Conservation (phyloP, 208 protist genomes). For the Crithidia acanthocephali region DNA sequence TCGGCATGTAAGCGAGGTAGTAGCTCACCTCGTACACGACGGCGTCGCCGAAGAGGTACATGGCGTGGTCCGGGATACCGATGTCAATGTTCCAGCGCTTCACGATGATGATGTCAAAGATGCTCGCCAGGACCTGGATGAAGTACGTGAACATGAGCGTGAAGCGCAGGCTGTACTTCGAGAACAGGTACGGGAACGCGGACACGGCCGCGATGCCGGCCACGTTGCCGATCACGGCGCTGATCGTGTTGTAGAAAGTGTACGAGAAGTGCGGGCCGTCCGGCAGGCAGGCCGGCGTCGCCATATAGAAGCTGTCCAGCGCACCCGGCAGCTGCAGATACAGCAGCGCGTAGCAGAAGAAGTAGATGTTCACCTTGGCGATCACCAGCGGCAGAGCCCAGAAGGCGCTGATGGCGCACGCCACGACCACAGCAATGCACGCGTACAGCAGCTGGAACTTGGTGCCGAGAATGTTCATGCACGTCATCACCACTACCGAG, state of each 20-base stretch:
- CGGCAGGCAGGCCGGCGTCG: conserved; percentile 39
- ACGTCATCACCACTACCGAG: conserved; percentile 47
- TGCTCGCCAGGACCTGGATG: conserved; percentile 53
- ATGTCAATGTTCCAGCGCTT: conserved; percentile 74
- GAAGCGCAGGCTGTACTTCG: conserved; percentile 69
- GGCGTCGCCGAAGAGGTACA: conserved; percentile 78
- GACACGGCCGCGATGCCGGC: conserved; percentile 64
- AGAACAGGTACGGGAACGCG: conserved; percentile 68
- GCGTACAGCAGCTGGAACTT: conserved; percentile 40
- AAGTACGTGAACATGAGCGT: conserved; percentile 66
- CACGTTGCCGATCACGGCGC: conserved; percentile 52
- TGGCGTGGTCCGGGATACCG: conserved; percentile 62
- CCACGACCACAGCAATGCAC: conserved; percentile 39
- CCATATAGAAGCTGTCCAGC: conserved; percentile 70
- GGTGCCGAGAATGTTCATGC: conserved; percentile 46
- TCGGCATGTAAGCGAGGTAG: conserved; percentile 85
- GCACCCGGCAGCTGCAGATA: conserved; percentile 70
- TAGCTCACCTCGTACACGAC: conserved; percentile 75
- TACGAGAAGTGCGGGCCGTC: conserved; percentile 71
- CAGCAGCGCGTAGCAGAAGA: conserved; percentile 53
- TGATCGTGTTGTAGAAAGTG: conserved; percentile 72
- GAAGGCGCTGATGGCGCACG: conserved; percentile 50
- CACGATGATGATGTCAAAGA: conserved; percentile 82
- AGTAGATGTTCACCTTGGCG: conserved; percentile 71
- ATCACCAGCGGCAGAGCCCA: conserved; percentile 67